Evolutionary conservation across 768 basidiomycete genomes (phyloP), one percentile per base, ranked within the genome.

Genomic region (Xerocomus brunneocitrinus): DNA sequence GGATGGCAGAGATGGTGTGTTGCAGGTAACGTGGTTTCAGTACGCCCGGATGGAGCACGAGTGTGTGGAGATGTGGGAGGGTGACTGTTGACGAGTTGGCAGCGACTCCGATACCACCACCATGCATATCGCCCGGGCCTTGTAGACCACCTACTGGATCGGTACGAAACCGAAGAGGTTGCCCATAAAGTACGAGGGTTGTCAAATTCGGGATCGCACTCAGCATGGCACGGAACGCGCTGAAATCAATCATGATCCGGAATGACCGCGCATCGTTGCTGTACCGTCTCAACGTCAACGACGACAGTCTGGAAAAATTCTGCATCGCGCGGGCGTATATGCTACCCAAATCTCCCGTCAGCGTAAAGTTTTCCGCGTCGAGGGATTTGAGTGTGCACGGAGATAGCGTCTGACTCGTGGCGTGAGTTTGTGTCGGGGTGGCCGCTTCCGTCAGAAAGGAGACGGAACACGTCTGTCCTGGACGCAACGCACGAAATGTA

Each of bases 11-110:
- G 24, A 68, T 55, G 16, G 64, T 63, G 25, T 68, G 60, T 48
- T 68, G 67, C 50, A 70, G 53, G 51, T 64, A 70, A 25, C 66
- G 66, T 8, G 68, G 68, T 36, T 70, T 69, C 44, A 68, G 40
- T 30, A 66, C 60, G 12, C 64, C 59, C 0, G 67, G 67, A 32
- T 68, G 68, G 27, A 68, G 55, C 44, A 68, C 59, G 48, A 68
- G 59, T 5, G 62, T 66, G n/a, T 60, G 67, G 43, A 68, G 64
- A 38, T 64, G 47, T n/a, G 60, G 67, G 4, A 68, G 55, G 10
- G 62, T 35, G 31, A 70, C 36, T 13, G 35, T 57, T 7, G 53
- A 10, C 4, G 36, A 6, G 42, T 35, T 50, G 6, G 41, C 16
- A 34, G 16, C 1, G 16, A 39, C 35, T 8, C 40, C 44, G 14